Evolutionary conservation across 2,329 filamentous ascomycete genomes (phyloP).

Genomic region (Pseudopyricularia cyperi): DNA sequence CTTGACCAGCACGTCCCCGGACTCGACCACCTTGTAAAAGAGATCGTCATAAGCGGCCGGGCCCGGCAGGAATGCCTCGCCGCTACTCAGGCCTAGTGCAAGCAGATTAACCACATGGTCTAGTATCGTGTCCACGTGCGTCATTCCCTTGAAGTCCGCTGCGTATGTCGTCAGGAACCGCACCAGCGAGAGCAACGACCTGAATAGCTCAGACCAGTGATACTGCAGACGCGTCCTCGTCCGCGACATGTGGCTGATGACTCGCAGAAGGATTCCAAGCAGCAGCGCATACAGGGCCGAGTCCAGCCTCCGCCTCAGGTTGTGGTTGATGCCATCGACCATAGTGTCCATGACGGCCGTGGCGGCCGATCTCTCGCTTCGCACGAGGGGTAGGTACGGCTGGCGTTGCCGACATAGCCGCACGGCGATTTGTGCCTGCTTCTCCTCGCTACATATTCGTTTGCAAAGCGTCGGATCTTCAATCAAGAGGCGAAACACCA

Average conservation of each 20-base stretch:
- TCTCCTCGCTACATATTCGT: conserved; percentile 66
- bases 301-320: conserved; percentile 74
- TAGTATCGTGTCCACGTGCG: conserved; percentile 60
- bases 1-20: conserved; percentile 66
- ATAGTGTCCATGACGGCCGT: conserved; percentile 73
- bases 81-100: conserved; percentile 70
- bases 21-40: conserved; percentile 96
- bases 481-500: conserved; percentile 73
- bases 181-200: conserved; percentile 73
- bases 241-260: conserved; percentile 73
- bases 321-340: conserved; percentile 88
- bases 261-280: conserved; percentile 67
- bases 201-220: conserved; percentile 94
- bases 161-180: conserved; percentile 85
- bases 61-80: conserved; percentile 82
- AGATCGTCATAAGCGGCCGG: conserved; percentile 86
- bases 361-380: conserved; percentile 59
- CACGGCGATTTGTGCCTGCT: conserved; percentile 56
- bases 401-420: conserved; percentile 82
- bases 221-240: conserved; percentile 72
- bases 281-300: conserved; percentile 72
- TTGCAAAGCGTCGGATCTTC: conserved; percentile 78
- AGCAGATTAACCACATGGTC: conserved; percentile 71
- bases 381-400: conserved; percentile 67
- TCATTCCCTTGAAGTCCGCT: conserved; percentile 56